Evolutionary conservation across 164 flowering plant species (phyloP).

Genomic region (Umbellularia californica): DNA sequence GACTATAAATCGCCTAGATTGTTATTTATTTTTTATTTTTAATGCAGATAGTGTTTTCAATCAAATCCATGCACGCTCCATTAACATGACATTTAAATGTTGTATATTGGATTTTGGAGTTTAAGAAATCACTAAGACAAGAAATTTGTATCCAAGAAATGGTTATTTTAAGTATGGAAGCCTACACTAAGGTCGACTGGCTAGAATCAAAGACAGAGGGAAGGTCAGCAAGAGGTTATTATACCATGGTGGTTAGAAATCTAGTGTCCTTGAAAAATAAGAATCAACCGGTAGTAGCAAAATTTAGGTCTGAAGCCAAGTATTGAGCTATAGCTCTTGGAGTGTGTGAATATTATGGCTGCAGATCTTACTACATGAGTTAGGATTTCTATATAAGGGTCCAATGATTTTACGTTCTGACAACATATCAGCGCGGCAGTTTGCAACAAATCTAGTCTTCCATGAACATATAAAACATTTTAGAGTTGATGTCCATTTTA

Average conservation of each 20-base stretch:
- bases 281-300: not conserved
- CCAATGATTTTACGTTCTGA: too few relatives aligned
- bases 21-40: not conserved
- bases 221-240: not conserved
- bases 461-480: too few relatives aligned
- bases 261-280: not conserved
- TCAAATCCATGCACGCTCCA: too few relatives aligned
- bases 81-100: not conserved
- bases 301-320: not conserved
- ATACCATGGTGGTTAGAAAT: not conserved
- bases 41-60: not conserved
- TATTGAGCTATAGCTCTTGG: not conserved
- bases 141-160: not conserved
- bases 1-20: too few relatives aligned
- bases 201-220: not conserved
- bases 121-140: not conserved
- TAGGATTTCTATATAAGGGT: too few relatives aligned
- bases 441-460: too few relatives aligned
- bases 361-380: too few relatives aligned
- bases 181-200: not conserved
- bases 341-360: not conserved
- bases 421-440: too few relatives aligned
- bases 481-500: too few relatives aligned
- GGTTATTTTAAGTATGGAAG: not conserved
- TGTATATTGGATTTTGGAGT: not conserved